These are phyloP conservation scores for Closterium sp. DNA, from an alignment of 139 green algal genomes.

Conservation along the genomic window DNA sequence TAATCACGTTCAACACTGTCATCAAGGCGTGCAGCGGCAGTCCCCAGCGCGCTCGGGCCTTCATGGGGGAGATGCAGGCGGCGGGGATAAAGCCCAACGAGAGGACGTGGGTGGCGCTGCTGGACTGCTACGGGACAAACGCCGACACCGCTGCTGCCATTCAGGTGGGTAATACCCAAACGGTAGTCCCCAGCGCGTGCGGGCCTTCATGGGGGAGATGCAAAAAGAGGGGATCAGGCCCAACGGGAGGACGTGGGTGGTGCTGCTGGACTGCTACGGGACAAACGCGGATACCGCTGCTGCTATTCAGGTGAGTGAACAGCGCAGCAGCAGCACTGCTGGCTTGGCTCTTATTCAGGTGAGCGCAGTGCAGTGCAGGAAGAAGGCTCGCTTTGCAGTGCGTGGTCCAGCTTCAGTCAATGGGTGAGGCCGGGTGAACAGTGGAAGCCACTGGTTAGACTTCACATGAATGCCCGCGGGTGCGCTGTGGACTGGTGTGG, in stretches of 20 bases:
- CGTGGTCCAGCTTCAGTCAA: too few relatives aligned
- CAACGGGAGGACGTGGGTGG: slow-evolving; percentile 17
- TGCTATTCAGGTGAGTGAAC: slow-evolving; percentile 26
- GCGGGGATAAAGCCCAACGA: slow-evolving; percentile 22
- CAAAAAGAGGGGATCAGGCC: neutral
- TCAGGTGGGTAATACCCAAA: slow-evolving; percentile 27
- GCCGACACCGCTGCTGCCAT: slow-evolving; percentile 1
- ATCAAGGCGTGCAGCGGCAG: slow-evolving; percentile 35
- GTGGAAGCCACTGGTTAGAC: too few relatives aligned
- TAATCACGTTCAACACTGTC: slow-evolving; percentile 45
- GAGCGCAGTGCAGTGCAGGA: too few relatives aligned
- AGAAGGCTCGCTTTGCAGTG: too few relatives aligned
- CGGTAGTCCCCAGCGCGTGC: too few relatives aligned
- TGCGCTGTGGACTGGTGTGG: too few relatives aligned
- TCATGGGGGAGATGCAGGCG: slow-evolving; percentile 37
- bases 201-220: slow-evolving; percentile 36
- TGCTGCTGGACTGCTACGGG: slow-evolving; percentile 29
- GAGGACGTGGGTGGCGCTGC: slow-evolving; percentile 10
- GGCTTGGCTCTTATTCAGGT: too few relatives aligned
- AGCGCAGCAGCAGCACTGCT: too few relatives aligned
- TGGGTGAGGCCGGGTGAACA: too few relatives aligned
- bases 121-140: slow-evolving; percentile 24
- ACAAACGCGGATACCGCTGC: slow-evolving; percentile 1
- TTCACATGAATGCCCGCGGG: too few relatives aligned
- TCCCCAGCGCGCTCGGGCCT: slow-evolving; percentile 5